phyloP scores from a whole-genome alignment of 2,329 filamentous ascomycete species.

The Aspergillus fijiensis region DNA sequence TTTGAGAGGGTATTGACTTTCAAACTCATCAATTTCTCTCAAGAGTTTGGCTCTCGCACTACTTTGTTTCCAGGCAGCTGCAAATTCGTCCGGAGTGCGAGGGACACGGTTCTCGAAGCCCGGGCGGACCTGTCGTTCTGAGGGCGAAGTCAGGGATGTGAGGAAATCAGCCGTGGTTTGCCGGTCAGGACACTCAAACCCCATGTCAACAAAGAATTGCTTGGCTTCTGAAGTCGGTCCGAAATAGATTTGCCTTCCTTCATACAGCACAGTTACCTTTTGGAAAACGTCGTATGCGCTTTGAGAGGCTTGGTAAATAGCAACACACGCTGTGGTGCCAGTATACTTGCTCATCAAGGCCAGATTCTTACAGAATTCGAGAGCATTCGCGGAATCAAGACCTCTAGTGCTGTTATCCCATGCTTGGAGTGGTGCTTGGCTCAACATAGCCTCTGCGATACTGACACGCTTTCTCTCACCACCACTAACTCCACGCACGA shows the following conservation, averaged over 20 bases:
- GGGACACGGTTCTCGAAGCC: constrained; percentile 64
- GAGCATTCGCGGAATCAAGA: constrained; percentile 55
- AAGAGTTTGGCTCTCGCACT: constrained; percentile 40
- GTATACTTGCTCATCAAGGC: constrained; percentile 50
- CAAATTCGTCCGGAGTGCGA: constrained; percentile 68
- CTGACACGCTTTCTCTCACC: constrained; percentile 62
- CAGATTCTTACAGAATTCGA: constrained; percentile 57
- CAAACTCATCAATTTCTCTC: constrained; percentile 40
- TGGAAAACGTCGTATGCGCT: constrained; percentile 57
- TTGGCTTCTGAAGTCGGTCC: constrained; percentile 60
- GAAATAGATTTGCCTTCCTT: constrained; percentile 72
- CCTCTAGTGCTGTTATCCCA: constrained; percentile 53
- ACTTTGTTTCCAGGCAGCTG: constrained; percentile 52
- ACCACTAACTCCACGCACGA: constrained; percentile 60
- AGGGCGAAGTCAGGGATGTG: constrained; percentile 64
- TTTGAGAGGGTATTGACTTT: constrained; percentile 23
- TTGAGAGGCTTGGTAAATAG: constrained; percentile 50
- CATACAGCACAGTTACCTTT: constrained; percentile 67
- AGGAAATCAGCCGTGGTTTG: constrained; percentile 69
- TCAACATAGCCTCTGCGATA: constrained; percentile 55
- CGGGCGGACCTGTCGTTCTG: constrained; percentile 53
- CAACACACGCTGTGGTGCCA: constrained; percentile 49
- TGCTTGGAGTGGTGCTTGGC: constrained; percentile 48
- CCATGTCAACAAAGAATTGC: constrained; percentile 63
- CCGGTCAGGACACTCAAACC: constrained; percentile 63